Base-by-base conservation (phyloP, 2,329 filamentous ascomycete genomes). In the Ophiosphaerella narmari region DNA sequence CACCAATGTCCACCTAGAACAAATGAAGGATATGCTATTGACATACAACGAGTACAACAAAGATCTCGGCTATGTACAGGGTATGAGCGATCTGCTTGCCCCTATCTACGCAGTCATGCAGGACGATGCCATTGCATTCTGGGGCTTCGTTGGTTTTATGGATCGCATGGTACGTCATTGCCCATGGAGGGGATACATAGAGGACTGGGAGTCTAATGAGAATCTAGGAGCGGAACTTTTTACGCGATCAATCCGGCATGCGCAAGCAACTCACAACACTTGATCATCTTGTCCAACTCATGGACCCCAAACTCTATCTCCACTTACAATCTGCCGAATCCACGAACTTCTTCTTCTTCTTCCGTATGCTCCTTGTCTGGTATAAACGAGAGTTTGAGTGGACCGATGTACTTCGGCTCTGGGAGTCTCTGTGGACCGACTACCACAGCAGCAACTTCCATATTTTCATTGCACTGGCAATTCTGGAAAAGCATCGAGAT, bases 301-400 rank as follows among this genome's bases (percentile, higher is more conserved):
- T 99, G 86, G 94, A 99, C 61, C 94, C 95, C 0, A 89, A 91
- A 69, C 85, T 99, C 7, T 97, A 97, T 74, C 81, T 89, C 2
- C 94, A 99, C 65, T 83, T 99, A 0, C 86, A 96, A 72, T 86
- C 84, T 13, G 90, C 92, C 16, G 95, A 99, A 66, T 95, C 89
- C 66, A 99, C 94, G 21, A 99, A 99, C 73, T 99, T 99, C 75
- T 99, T 99, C 76, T 99, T 99, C 79, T 97, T 99, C 80, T 99
- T 97, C 84, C 89, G 94, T 52, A 97, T 97, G 94, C 81, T 99
- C 31, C 81, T 99, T 1, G 94, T 99, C 8, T 99, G 94, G 94
- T 99, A 94, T 75, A 99, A 99, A 79, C 88, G 94, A 40, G 94
- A 99, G 74, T 99, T 99, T 65, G 83, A 86, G 60, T 99, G 93